phyloP scores from a whole-genome alignment of 2,329 filamentous ascomycete genomes.

The Apiospora phragmitis region DNA sequence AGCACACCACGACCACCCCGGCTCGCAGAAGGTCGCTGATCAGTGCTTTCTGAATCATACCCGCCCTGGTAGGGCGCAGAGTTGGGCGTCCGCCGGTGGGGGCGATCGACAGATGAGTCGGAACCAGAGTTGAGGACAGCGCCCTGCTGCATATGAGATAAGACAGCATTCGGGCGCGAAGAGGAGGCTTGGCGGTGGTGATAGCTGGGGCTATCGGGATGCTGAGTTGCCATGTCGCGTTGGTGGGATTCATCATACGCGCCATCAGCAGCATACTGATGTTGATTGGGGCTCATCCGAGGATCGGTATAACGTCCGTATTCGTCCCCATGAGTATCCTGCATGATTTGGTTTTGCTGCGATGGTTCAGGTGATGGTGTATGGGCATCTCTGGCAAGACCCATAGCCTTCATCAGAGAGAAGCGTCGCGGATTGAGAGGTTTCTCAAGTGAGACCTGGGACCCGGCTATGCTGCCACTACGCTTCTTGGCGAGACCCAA shows the following conservation, averaged over 20 bases:
- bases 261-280: constrained; percentile 34
- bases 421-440: constrained; percentile 58
- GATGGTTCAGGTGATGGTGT: constrained; percentile 51
- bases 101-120: constrained; percentile 53
- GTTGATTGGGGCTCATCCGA: constrained; percentile 25
- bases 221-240: constrained; percentile 25
- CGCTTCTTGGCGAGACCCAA: constrained; percentile 69
- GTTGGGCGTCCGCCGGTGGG: constrained; percentile 40
- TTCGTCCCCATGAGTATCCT: constrained; percentile 44
- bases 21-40: constrained; percentile 36
- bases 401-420: constrained; percentile 69
- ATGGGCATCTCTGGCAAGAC: constrained; percentile 55
- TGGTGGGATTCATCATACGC: constrained; percentile 38
- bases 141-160: constrained; percentile 48
- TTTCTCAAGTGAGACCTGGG: constrained; percentile 58
- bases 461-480: constrained; percentile 64
- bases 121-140: constrained; percentile 51
- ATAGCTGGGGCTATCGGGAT: constrained; percentile 37
- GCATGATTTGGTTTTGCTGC: constrained; percentile 54
- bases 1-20: constrained; percentile 57
- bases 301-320: constrained; percentile 37
- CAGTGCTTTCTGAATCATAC: constrained; percentile 44
- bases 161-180: constrained; percentile 45
- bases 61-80: constrained; percentile 46
- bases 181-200: constrained; percentile 44